Evolutionary conservation across 371 early-diverging fungal genomes (phyloP).

Genomic region (Haplosporangium sp.): DNA sequence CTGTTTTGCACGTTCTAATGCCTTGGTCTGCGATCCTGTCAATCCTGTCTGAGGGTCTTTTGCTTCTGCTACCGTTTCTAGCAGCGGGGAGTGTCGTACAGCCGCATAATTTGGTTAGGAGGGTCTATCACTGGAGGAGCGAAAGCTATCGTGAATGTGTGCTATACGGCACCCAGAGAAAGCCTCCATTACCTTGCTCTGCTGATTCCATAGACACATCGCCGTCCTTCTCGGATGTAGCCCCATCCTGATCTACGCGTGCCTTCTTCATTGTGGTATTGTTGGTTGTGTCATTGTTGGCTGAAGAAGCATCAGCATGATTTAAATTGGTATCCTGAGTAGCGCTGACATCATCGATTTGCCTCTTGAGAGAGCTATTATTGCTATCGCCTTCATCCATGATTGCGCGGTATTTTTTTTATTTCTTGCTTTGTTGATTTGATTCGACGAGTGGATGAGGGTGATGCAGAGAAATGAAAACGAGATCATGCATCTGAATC

Average conservation of each 20-base stretch:
- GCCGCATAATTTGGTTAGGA: too few relatives aligned
- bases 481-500: too few relatives aligned
- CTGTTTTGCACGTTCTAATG: constrained; percentile 41
- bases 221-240: not conserved
- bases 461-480: too few relatives aligned
- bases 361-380: constrained; percentile 20
- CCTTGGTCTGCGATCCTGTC: constrained; percentile 18
- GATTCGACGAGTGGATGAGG: too few relatives aligned
- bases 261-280: constrained; percentile 23
- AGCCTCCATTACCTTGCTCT: not conserved
- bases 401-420: not conserved
- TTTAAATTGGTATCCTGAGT: not conserved
- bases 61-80: constrained; percentile 16
- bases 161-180: not conserved
- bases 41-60: constrained; percentile 38
- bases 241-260: constrained; percentile 18
- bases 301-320: not conserved
- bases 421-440: not conserved
- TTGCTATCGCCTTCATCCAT: constrained; percentile 21
- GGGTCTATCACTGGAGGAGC: not conserved
- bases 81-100: too few relatives aligned
- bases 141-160: too few relatives aligned
- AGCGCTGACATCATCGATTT: not conserved
- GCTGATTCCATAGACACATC: not conserved
- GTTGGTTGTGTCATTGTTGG: constrained; percentile 4